phyloP scores from a whole-genome alignment of 495 filamentous ascomycete genomes.

The Neurospora sp. region DNA sequence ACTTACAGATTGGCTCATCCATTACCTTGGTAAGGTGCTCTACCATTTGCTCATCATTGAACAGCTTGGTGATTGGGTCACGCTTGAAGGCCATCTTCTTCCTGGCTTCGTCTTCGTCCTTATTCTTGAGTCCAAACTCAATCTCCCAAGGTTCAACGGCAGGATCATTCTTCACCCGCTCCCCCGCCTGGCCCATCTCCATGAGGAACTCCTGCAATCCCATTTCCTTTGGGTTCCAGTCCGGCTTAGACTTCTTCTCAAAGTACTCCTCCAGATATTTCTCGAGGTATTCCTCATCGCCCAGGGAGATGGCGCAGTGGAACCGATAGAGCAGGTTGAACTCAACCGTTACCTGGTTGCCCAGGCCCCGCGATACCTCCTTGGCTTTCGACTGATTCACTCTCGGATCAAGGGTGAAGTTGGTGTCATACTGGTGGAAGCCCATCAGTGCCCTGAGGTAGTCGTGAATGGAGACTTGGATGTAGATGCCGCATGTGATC shows the following conservation, averaged over 20 bases:
- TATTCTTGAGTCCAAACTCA: constrained; percentile 49
- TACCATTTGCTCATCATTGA: constrained; percentile 52
- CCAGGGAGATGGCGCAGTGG: constrained; percentile 56
- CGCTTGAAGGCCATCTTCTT: constrained; percentile 47
- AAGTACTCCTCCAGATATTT: constrained; percentile 46
- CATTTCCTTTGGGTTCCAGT: constrained; percentile 46
- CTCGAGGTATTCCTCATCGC: constrained; percentile 54
- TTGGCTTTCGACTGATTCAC: constrained; percentile 41
- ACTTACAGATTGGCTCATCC: constrained; percentile 45
- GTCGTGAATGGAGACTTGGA: constrained; percentile 69
- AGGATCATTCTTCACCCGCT: constrained; percentile 39
- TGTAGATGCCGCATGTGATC: constrained; percentile 69
- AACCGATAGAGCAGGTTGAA: constrained; percentile 68
- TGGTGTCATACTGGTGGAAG: constrained; percentile 63
- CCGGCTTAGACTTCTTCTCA: constrained; percentile 30
- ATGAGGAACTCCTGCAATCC: constrained; percentile 46
- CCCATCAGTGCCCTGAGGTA: constrained; percentile 75
- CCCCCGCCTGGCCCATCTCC: constrained; percentile 45
- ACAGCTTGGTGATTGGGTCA: constrained; percentile 38
- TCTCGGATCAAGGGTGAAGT: constrained; percentile 70
- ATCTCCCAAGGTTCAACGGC: constrained; percentile 48
- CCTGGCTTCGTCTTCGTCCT: constrained; percentile 38
- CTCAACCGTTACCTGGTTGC: constrained; percentile 71
- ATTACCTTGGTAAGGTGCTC: constrained; percentile 51
- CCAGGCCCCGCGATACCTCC: constrained; percentile 56